Percentiles rank a stretch among this genome's conserved stretches.
These are phyloP conservation scores for Annona cherimola DNA, from an alignment of 164 flowering plant genomes.

Conservation along the genomic window DNA sequence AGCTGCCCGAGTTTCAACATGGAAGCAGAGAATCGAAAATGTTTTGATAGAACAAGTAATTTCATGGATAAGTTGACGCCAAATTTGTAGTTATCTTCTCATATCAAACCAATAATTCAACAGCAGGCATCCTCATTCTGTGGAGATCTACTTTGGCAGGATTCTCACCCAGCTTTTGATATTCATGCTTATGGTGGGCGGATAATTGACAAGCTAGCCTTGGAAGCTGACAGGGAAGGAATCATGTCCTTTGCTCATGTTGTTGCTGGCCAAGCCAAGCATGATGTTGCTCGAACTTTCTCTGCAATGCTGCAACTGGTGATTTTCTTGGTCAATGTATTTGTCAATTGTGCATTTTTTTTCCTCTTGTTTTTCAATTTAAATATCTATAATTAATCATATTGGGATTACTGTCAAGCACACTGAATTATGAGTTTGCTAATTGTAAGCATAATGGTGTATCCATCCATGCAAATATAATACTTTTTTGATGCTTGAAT, in stretches of 20 bases:
- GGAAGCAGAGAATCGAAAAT: conserved; percentile 93
- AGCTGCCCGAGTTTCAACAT: conserved; percentile 86
- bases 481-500: no score
- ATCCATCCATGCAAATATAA: no score
- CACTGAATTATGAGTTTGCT: no score
- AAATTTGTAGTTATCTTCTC: background rate
- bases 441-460: no score
- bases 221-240: conserved; percentile 29
- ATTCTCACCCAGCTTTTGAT: conserved; percentile 78
- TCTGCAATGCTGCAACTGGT: conserved; percentile 94
- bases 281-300: conserved; percentile 84
- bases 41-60: conserved; percentile 77
- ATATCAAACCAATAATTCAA: background rate
- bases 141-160: conserved; percentile 39
- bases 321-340: conserved; percentile 12
- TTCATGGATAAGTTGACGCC: background rate
- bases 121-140: background rate
- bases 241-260: conserved; percentile 61
- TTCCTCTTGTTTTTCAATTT: background rate
- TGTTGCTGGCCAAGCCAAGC: conserved; percentile 66
- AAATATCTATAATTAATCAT: background rate
- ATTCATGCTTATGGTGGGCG: conserved; percentile 78
- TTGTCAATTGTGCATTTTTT: background rate
- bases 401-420: no score
- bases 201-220: conserved; percentile 54